Evolutionary conservation across 75 land plant species (phyloP), one percentile per base, ranked within the genome.

Genomic region (Picea glauca): DNA sequence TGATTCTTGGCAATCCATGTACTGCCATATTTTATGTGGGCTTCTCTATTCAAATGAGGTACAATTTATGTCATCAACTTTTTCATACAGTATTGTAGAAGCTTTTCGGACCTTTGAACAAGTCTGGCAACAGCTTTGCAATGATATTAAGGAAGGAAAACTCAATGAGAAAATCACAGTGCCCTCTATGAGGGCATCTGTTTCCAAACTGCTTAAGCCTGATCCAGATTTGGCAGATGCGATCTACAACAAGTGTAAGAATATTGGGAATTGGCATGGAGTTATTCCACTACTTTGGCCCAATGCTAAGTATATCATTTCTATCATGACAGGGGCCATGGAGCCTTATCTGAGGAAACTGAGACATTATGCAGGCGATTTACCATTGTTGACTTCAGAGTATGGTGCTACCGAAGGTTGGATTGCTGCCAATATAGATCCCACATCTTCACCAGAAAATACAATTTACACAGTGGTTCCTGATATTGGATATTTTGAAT

Each of bases 321-420:
- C 86, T 1, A 88, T 90, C 62, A 85, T 87, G 88, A 92, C 91
- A 11, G 94, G 94, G 0, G 77, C 92, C 15, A 92, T 92, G 94
- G 68, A 72, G 75, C 83, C 87, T 0, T 92, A 92, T 72, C 23
- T 85, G 76, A 78, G 66, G 56, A 84, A 86, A 72, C 68, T 92
- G 72, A 76, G 87, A 73, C 92, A 88, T 66, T 92, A 92, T 76
- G 89, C 87, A 1, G 91, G 91, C 58, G 61, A 76, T 11, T 75
- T 92, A 79, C 89, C 93, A 1, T 66, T 92, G 54, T 83, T 90
- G 17, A 74, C 83, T 74, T 82, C 83, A 7, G 94, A 88, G 61
- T 92, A 92, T 76, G 94, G 92, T 18, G 77, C 94, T 11, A 83
- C 92, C 1, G 94, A 92, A 83, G 72, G 90, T 58, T 88, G 92